Evolutionary conservation across 2,329 filamentous ascomycete species (phyloP).

Genomic region (Sclerotinia glacialis): DNA sequence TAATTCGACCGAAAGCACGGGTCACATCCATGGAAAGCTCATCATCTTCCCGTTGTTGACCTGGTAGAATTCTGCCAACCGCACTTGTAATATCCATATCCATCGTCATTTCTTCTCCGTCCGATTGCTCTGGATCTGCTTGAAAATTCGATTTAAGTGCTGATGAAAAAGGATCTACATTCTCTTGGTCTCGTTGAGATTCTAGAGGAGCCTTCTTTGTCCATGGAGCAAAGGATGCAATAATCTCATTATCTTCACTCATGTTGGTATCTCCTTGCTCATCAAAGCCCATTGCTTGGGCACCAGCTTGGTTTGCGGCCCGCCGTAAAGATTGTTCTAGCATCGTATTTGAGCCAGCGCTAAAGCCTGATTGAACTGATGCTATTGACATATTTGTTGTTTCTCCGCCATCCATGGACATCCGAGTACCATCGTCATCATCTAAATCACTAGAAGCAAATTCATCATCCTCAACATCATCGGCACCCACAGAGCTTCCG

Average conservation of each 20-base stretch:
- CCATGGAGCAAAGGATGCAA: constrained; percentile 73
- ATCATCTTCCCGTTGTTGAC: constrained; percentile 40
- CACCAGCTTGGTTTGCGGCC: constrained; percentile 73
- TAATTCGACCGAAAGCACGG: constrained; percentile 73
- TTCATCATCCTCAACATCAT: constrained; percentile 46
- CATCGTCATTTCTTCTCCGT: constrained; percentile 49
- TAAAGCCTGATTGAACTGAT: constrained; percentile 57
- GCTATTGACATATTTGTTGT: constrained; percentile 66
- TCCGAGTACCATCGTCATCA: constrained; percentile 74
- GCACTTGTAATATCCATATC: constrained; percentile 57
- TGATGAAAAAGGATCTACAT: constrained; percentile 47
- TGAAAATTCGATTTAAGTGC: constrained; percentile 28
- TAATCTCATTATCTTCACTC: constrained; percentile 61
- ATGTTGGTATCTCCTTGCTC: constrained; percentile 51
- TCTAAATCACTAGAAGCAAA: constrained; percentile 52
- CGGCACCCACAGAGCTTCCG: constrained; percentile 50
- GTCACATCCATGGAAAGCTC: constrained; percentile 93
- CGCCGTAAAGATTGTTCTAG: constrained; percentile 75
- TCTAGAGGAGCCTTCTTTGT: constrained; percentile 51
- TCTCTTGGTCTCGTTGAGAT: constrained; percentile 47
- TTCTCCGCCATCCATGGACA: constrained; percentile 70
- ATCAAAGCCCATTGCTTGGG: constrained; percentile 62
- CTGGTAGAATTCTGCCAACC: constrained; percentile 51
- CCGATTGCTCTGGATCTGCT: constrained; percentile 32
- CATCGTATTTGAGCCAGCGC: constrained; percentile 66